A percentile compares a stretch with the other conserved stretches of the same genome.
These are phyloP conservation scores for Cucurbita moschata DNA, from an alignment of 306 rosid species.

Conservation along the genomic window DNA sequence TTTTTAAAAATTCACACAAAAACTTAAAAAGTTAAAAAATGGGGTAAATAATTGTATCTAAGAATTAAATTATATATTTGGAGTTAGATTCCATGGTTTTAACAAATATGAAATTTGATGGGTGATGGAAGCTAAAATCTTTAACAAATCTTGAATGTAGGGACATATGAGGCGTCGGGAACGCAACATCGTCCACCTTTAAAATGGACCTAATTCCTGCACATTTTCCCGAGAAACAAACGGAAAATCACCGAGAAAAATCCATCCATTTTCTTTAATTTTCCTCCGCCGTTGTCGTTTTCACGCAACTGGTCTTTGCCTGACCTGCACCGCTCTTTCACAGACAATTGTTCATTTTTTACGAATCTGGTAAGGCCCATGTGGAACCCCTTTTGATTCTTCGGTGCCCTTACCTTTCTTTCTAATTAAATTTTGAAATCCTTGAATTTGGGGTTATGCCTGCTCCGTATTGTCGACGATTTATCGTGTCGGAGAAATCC, in stretches of 20 bases:
- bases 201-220: background rate
- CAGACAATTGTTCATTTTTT: too few species aligned
- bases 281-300: background rate
- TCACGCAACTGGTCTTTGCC: background rate
- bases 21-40: too few species aligned
- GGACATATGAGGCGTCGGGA: too few species aligned
- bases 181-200: too few species aligned
- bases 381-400: background rate
- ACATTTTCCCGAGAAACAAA: background rate
- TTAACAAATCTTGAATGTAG: too few species aligned
- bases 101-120: too few species aligned
- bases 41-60: too few species aligned
- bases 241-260: background rate
- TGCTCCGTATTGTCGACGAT: slow-evolving; percentile 31
- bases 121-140: too few species aligned
- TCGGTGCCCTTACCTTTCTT: background rate
- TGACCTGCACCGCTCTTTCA: background rate
- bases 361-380: background rate
- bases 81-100: too few species aligned
- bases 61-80: too few species aligned
- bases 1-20: too few species aligned
- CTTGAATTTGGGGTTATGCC: slow-evolving; percentile 23
- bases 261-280: background rate
- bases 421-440: background rate
- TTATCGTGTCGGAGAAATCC: slow-evolving; percentile 33